These are phyloP conservation scores for Prunus dulcis DNA, from an alignment of 306 rosid species.

Conservation along the genomic window DNA sequence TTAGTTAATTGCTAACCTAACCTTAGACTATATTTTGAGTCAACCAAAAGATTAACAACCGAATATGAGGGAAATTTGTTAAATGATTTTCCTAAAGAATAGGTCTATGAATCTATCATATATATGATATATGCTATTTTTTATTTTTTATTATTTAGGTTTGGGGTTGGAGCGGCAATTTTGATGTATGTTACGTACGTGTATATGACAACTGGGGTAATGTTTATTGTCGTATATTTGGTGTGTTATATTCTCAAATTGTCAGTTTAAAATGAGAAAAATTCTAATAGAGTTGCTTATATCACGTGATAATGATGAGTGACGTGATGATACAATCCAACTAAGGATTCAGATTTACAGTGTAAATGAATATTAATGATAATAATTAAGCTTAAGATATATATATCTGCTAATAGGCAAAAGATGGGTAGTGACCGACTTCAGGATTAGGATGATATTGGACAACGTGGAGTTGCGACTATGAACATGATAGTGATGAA, in stretches of 20 bases:
- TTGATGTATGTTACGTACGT: background rate
- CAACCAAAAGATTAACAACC: constrained; percentile 1
- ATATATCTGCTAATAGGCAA: background rate
- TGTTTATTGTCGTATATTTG: background rate
- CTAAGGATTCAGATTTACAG: background rate
- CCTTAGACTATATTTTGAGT: constrained; percentile 7
- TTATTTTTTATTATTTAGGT: background rate
- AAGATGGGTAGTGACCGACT: constrained; percentile 8
- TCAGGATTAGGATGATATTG: background rate
- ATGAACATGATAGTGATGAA: constrained; percentile 10
- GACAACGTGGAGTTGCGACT: constrained; percentile 18
- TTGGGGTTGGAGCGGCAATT: no score
- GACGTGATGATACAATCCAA: background rate
- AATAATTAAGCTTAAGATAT: background rate
- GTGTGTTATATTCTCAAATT: background rate
- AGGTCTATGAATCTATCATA: constrained; percentile 2
- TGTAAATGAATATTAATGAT: background rate
- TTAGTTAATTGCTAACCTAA: background rate
- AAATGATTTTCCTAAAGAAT: background rate
- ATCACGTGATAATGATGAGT: background rate
- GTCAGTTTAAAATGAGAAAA: background rate
- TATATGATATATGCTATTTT: no score
- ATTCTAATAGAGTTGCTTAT: background rate
- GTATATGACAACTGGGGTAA: background rate
- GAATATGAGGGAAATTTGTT: background rate